These are phyloP conservation scores for Saussurea involucrata DNA, from an alignment of 129 eudicot genomes.

Conservation along the genomic window DNA sequence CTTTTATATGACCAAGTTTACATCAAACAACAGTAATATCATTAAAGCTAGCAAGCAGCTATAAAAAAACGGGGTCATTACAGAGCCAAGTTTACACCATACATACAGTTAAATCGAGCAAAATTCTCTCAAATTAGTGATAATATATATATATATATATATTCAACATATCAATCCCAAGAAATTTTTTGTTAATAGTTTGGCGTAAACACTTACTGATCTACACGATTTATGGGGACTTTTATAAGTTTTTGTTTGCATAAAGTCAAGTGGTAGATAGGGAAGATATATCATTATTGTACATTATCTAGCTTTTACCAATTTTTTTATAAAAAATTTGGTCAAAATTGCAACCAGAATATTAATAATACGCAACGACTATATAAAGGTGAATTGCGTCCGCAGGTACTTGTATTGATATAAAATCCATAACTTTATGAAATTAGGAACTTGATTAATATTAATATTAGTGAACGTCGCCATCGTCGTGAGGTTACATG, in stretches of 20 bases:
- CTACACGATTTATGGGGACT: constrained; percentile 27
- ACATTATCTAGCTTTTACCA: constrained; percentile 16
- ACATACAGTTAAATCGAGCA: too few relatives aligned
- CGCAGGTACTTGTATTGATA: constrained; percentile 1
- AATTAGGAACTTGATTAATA: neutral
- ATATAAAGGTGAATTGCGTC: constrained; percentile 19
- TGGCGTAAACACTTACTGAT: neutral
- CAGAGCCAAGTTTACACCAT: too few relatives aligned
- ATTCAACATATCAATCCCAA: neutral
- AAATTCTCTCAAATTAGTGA: neutral
- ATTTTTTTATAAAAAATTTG: neutral
- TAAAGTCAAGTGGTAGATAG: constrained; percentile 37
- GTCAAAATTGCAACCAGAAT: constrained; percentile 10
- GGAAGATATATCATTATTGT: constrained; percentile 15
- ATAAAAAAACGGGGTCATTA: too few relatives aligned
- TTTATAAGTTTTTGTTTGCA: neutral
- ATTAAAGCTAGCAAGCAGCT: too few relatives aligned
- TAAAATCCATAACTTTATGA: neutral
- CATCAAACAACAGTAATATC: too few relatives aligned
- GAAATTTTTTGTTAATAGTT: neutral
- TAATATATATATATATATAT: neutral
- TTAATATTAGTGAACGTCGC: constrained; percentile 3
- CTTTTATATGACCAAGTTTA: too few relatives aligned
- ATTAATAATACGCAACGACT: neutral
- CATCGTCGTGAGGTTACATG: constrained; percentile 24